Conservation (phyloP, 2,329 filamentous ascomycete genomes). For the Aspergillaceae sp. region DNA sequence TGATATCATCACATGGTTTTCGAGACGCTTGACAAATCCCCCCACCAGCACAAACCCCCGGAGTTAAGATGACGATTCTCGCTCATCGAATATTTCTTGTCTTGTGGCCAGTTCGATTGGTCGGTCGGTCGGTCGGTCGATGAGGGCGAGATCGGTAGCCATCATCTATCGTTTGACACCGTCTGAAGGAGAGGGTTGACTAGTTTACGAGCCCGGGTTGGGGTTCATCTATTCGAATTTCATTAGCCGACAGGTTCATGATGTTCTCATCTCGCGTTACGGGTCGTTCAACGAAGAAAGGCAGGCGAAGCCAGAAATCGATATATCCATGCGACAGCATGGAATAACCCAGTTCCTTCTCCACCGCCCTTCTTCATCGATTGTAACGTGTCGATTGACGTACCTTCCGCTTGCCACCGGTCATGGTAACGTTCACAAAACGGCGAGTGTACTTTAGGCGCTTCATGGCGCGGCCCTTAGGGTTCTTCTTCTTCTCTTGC, state of each 20-base stretch:
- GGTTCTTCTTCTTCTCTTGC: slow-evolving; percentile 83
- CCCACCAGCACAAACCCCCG: slow-evolving; percentile 1
- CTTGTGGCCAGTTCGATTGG: not conserved
- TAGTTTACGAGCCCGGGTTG: slow-evolving; percentile 48
- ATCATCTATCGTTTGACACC: slow-evolving; percentile 3
- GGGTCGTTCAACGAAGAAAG: too few species aligned
- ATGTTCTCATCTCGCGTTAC: not conserved
- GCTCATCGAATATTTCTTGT: not conserved
- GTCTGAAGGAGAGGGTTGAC: slow-evolving; percentile 3
- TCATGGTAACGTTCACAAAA: slow-evolving; percentile 97
- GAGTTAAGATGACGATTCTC: not conserved
- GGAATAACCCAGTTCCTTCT: too few species aligned
- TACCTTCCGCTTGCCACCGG: slow-evolving; percentile 98
- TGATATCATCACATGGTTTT: too few species aligned
- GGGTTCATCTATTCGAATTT: slow-evolving; percentile 63
- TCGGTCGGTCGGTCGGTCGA: not conserved
- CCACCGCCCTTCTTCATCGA: too few species aligned
- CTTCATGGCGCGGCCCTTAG: slow-evolving; percentile 98
- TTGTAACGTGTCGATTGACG: slow-evolving; percentile 7
- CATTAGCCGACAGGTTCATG: not conserved
- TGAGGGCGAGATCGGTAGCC: not conserved
- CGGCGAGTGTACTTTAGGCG: slow-evolving; percentile 91
- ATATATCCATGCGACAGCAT: too few species aligned
- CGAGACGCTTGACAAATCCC: not conserved
- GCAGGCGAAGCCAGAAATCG: too few species aligned